Evolutionary conservation across 2,329 filamentous ascomycete species (phyloP), one percentile per base, ranked within the genome.

Genomic region (Cladosporium cucumerinum): DNA sequence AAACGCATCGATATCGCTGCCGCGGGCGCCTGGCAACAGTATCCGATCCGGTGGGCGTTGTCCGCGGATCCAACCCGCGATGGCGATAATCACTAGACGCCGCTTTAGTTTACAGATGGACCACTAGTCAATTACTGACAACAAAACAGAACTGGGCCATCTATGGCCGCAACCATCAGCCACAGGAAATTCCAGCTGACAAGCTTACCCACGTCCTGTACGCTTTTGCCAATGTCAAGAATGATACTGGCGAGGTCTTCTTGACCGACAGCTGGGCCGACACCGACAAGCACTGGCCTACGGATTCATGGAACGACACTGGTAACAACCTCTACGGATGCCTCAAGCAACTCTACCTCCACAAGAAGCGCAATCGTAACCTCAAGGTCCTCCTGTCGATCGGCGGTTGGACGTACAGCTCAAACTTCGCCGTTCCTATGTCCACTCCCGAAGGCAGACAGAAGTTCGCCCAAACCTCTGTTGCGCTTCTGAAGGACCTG

Each of bases 181-280:
- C 93, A 0, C 89, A 95, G 73, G 87, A 96, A 74, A 84, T 97
- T 14, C 90, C 90, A 0, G 86, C 84, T 6, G 85, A 92, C 62
- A 89, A 90, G 59, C 84, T 97, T 52, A 97, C 93, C 0, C 94
- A 98, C 73, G 79, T 97, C 5, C 86, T 97, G 21, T 97, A 97
- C 72, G 85, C 93, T 16, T 97, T 97, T 78, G 93, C 91, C 73
- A 95, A 97, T 75, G 86, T 96, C 67, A 85, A 86, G 11, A 83
- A 87, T 7, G 90, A 93, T 2, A 87, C 85, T 36, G 93, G 93
- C 62, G 91, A 95, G 78, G 92, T 94, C 11, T 84, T 82, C 73
- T 81, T 91, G 2, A 87, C 85, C 1, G 90, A 94, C 71, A 78
- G 81, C 1, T 92, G 84, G 73, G 84, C 90, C 30, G 91, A 93